A percentile compares a stretch with the other conserved stretches of the same genome.
Conservation (phyloP, 139 green algal genomes). For the Chlamydomonas schloesseri region DNA sequence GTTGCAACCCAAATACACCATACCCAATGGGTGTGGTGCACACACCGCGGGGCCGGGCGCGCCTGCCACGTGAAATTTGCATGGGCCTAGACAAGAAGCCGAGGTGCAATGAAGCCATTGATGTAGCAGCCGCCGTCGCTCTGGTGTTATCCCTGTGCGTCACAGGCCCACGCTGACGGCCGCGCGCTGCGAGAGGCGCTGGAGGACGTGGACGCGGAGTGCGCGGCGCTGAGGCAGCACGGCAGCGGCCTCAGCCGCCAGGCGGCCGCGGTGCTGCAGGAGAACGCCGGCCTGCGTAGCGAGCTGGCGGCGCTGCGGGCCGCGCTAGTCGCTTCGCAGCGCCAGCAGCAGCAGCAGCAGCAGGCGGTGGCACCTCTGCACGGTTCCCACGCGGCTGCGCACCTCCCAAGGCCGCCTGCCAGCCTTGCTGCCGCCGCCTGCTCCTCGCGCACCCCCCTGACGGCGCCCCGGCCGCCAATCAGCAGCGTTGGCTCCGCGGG, state of each 20-base stretch:
- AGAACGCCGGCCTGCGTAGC: conserved; percentile 9
- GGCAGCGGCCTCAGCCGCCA: conserved; percentile 17
- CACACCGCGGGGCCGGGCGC: no score
- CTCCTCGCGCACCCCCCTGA: no score
- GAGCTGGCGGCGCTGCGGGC: conserved; percentile 1
- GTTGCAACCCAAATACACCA: no score
- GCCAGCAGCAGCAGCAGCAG: background rate
- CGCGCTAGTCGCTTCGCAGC: background rate
- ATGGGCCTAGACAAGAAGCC: no score
- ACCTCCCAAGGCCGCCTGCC: background rate
- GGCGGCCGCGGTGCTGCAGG: background rate
- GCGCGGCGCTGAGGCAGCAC: background rate
- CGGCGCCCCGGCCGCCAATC: no score
- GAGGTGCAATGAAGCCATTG: no score
- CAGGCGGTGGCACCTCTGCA: background rate
- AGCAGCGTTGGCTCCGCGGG: no score
- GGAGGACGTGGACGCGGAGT: background rate
- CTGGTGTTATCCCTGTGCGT: no score
- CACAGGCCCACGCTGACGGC: conserved; percentile 23
- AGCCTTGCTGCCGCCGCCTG: no score
- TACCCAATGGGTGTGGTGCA: no score
- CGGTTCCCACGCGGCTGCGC: no score
- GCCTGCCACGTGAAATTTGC: no score
- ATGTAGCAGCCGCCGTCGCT: background rate
- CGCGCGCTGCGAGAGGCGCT: conserved; percentile 20